Evolutionary conservation across 2,329 filamentous ascomycete genomes (phyloP).

Genomic region (Aaosphaeria arxii): DNA sequence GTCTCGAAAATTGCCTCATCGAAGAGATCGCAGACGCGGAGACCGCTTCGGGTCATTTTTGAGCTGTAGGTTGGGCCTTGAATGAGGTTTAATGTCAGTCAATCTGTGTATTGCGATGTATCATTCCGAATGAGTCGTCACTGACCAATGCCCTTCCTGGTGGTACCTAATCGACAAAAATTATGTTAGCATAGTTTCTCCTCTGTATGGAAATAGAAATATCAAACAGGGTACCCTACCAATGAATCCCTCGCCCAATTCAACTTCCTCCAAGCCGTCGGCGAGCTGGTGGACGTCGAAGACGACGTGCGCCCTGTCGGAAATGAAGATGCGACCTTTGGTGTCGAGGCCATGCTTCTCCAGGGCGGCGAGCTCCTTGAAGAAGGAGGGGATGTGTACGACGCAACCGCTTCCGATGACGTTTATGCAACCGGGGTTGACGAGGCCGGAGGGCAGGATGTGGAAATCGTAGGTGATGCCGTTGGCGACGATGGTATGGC

Average conservation of each 20-base stretch:
- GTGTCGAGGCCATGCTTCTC: conserved; percentile 60
- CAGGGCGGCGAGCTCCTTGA: conserved; percentile 61
- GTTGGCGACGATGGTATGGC: conserved; percentile 43
- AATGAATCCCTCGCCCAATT: conserved; percentile 47
- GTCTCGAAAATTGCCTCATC: conserved; percentile 63
- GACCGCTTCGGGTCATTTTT: conserved; percentile 64
- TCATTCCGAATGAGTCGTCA: not conserved
- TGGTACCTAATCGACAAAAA: conserved; percentile 46
- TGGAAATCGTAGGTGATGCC: conserved; percentile 46
- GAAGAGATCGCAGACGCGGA: conserved; percentile 67
- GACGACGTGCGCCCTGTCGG: conserved; percentile 61
- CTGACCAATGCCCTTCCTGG: conserved; percentile 49
- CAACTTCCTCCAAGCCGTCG: conserved; percentile 64
- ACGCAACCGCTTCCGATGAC: conserved; percentile 67
- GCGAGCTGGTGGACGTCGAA: conserved; percentile 65
- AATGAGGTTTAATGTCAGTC: not conserved
- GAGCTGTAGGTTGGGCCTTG: conserved; percentile 57
- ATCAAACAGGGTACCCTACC: conserved; percentile 13
- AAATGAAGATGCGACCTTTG: conserved; percentile 60
- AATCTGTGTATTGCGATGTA: not conserved
- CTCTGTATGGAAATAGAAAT: no score
- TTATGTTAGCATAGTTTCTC: conserved; percentile 4
- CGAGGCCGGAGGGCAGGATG: conserved; percentile 58
- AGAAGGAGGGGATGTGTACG: conserved; percentile 66
- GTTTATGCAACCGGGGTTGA: conserved; percentile 69